A percentile compares a stretch with the other conserved stretches of the same genome.
phyloP scores from a whole-genome alignment of 1,139 yeast genomes.

The Pichia sp. region DNA sequence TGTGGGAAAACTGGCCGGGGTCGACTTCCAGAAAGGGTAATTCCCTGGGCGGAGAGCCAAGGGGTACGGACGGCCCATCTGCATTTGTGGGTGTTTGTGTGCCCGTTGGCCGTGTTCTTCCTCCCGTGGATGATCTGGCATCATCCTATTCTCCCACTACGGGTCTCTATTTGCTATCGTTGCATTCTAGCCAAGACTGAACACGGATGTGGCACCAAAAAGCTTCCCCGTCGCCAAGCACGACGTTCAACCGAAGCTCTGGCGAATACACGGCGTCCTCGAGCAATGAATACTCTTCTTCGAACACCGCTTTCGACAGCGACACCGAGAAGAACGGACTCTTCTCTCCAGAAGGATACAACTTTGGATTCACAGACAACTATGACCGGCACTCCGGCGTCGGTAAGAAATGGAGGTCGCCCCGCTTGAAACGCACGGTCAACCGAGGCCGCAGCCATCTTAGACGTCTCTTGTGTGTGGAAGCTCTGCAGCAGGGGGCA shows the following conservation, averaged over 20 bases:
- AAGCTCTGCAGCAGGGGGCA: neutral
- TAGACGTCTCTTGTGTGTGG: neutral
- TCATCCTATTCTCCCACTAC: no score
- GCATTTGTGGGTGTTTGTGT: neutral
- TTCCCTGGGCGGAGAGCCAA: neutral
- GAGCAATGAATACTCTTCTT: neutral
- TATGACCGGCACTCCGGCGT: neutral
- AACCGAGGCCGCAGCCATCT: neutral
- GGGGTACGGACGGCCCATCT: no score
- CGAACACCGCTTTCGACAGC: neutral
- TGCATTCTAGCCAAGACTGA: neutral
- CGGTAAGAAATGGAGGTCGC: neutral
- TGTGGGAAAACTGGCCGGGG: neutral
- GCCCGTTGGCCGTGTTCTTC: neutral
- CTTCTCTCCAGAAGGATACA: neutral
- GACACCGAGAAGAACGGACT: neutral
- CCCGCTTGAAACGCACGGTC: neutral
- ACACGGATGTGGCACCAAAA: slow-evolving; percentile 4
- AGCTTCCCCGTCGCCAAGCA: neutral
- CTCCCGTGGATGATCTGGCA: neutral
- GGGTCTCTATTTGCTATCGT: neutral
- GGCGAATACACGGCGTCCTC: neutral
- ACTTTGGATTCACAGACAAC: neutral
- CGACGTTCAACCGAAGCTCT: neutral
- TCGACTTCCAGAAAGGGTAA: neutral